Base-by-base conservation (phyloP, 208 protist genomes). In the Crithidia mellificae region DNA sequence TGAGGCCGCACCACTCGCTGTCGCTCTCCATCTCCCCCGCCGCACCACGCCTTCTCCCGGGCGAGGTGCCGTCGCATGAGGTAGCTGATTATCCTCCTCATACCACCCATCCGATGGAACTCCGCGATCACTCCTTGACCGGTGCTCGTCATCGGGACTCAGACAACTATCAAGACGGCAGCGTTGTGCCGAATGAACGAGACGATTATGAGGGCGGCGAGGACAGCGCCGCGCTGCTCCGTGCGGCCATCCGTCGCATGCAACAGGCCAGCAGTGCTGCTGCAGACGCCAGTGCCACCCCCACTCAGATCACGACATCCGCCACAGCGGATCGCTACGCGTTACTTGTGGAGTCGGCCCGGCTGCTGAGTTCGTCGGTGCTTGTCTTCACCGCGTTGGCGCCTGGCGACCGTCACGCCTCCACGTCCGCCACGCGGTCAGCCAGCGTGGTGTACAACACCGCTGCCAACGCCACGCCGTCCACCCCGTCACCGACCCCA, bases 211-310 rank as follows among this genome's bases (percentile, higher is more conserved):
- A 17, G 4, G 41, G n/a, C 41, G 41, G 3, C 12, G 41, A 46
- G 41, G 3, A 20, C 41, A n/a, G 17, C 41, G 14, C 56, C 12
- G 15, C 38, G 12, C 3, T 65, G 44, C 34, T 65, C 32, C 44
- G 59, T n/a, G 44, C 59, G n/a, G 59, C 59, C 32, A 47, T 65
- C 46, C 59, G 25, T 20, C 44, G 34, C 12, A 65, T 65, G 59
- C 44, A 46, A 34, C 47, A 46, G 34, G 59, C 59, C 34, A 41
- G 47, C 46, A 22, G n/a, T 12, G 46, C 59, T 22, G 59, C 59
- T 24, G 22, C 55, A 47, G 59, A 65, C 59, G 29, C 44, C 59
- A 55, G 46, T 22, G 11, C 29, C 27, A 22, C 25, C 6, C 20
- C 46, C 4, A 46, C 46, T 15, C 46, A 30, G 2, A 17, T 5